Base-by-base conservation (phyloP, 768 basidiomycete genomes). In the Kwoniella heveanensis region DNA sequence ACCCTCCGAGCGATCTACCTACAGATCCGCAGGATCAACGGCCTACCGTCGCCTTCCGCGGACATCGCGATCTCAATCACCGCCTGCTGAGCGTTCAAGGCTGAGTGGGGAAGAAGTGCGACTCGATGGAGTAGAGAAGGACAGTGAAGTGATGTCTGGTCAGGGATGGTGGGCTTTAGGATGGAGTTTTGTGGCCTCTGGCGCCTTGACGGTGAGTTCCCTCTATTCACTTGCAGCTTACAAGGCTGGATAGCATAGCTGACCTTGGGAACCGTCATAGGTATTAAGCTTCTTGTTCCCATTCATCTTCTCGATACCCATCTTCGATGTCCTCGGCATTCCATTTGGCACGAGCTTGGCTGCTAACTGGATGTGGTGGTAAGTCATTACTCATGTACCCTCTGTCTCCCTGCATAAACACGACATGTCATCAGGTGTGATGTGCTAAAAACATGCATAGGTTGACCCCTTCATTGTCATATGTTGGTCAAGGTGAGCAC, bases 251-350 rank as follows among this genome's bases (percentile, higher is more conserved):
- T 25, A 46, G 30, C 4, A 9, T 44, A 36, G 37, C 53, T 54
- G 29, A 53, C 30, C 2, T 24, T 17, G 6, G 17, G 15, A 44
- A 22, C 27, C 1, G 21, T 1, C 8, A 12, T 69, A 96, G 93
- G 83, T 97, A 4, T 78, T 86, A 29, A 89, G 91, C 26, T 92
- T 93, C 72, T 90, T 95, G 77, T 91, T 94, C 75, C 94, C 94
- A 0, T 85, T 92, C 22, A 77, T 92, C 27, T 95, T 92, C 74
- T 85, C 91, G 1, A 85, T 98, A 27, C 94, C 94, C 1, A 65
- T 94, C 0, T 82, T 82, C 53, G 80, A 82, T 62, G 25, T 82
- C 10, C 57, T 80, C 29, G 62, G 73, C 15, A 25, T 65, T 0
- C 65, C 72, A 1, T 91, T 96, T 69, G 92, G 92, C 7, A 84